Conservation (phyloP, 1,284 basidiomycete genomes). For the Malassezia sp. region DNA sequence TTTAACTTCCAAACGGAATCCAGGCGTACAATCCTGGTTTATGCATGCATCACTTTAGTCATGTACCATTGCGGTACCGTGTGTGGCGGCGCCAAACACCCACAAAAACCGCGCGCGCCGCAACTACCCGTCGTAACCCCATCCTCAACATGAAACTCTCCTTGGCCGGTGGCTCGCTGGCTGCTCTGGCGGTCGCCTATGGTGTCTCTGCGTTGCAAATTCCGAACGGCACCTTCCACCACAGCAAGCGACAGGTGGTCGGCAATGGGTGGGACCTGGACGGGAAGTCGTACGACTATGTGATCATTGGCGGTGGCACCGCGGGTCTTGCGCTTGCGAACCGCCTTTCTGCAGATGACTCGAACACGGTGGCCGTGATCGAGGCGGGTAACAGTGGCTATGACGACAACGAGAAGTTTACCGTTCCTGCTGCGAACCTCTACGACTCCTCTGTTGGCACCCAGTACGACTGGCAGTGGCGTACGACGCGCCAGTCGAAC, state of each 20-base stretch:
- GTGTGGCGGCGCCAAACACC: too few relatives aligned
- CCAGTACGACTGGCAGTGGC: constrained; percentile 30
- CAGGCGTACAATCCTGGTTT: too few relatives aligned
- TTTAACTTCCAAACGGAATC: too few relatives aligned
- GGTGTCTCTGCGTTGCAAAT: too few relatives aligned
- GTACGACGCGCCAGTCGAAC: constrained; percentile 15
- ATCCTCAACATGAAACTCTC: too few relatives aligned
- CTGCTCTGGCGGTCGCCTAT: too few relatives aligned
- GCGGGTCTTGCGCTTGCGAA: constrained; percentile 79
- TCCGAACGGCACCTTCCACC: too few relatives aligned
- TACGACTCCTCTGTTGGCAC: constrained; percentile 23
- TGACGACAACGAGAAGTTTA: constrained; percentile 15
- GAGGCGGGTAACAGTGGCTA: constrained; percentile 51
- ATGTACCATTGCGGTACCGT: too few relatives aligned
- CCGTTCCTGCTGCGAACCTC: constrained; percentile 19
- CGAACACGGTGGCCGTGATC: constrained; percentile 55
- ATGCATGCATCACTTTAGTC: too few relatives aligned
- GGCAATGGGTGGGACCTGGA: constrained; percentile 16
- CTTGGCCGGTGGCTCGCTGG: too few relatives aligned
- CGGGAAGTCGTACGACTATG: constrained; percentile 52
- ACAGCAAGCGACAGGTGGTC: constrained; percentile 11
- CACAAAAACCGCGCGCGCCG: too few relatives aligned
- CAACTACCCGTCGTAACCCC: too few relatives aligned
- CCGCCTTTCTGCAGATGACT: constrained; percentile 60
- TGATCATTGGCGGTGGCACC: constrained; percentile 88